Conservation (phyloP, 2,329 filamentous ascomycete species). For the Cladobotryum mycophilum region DNA sequence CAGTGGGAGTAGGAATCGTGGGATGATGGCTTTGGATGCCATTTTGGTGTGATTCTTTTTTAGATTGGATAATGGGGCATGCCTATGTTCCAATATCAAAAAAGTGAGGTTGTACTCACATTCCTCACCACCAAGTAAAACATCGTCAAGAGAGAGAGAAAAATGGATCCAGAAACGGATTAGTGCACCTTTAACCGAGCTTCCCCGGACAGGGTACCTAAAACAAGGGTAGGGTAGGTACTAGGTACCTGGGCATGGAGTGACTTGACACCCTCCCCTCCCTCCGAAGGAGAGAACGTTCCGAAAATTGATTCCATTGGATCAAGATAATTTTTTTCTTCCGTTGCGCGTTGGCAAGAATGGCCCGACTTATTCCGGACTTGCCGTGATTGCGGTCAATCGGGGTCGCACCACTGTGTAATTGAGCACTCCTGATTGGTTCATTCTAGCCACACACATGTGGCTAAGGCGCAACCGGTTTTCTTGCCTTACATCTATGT, state of each 20-base stretch:
- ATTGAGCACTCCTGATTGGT: constrained; percentile 34
- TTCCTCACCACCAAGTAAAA: neutral
- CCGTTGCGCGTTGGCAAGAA: neutral
- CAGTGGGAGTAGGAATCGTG: constrained; percentile 62
- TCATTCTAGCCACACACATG: constrained; percentile 14
- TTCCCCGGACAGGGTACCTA: no score
- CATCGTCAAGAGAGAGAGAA: neutral
- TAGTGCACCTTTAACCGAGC: no score
- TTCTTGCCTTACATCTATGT: constrained; percentile 25
- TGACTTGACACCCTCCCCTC: neutral
- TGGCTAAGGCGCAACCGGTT: constrained; percentile 22
- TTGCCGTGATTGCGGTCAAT: constrained; percentile 13
- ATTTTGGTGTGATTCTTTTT: constrained; percentile 20
- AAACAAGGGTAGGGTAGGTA: no score
- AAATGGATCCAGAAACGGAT: no score
- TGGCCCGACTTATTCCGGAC: constrained; percentile 31
- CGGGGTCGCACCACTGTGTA: constrained; percentile 21
- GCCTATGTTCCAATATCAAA: neutral
- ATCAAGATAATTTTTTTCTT: neutral
- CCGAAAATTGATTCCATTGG: neutral
- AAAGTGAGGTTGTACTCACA: neutral
- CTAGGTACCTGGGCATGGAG: no score
- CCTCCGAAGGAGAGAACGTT: neutral
- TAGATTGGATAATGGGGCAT: neutral
- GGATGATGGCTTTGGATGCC: constrained; percentile 50